Evolutionary conservation across 2,329 filamentous ascomycete species (phyloP).

Genomic region (Talaromyces atroroseus): DNA sequence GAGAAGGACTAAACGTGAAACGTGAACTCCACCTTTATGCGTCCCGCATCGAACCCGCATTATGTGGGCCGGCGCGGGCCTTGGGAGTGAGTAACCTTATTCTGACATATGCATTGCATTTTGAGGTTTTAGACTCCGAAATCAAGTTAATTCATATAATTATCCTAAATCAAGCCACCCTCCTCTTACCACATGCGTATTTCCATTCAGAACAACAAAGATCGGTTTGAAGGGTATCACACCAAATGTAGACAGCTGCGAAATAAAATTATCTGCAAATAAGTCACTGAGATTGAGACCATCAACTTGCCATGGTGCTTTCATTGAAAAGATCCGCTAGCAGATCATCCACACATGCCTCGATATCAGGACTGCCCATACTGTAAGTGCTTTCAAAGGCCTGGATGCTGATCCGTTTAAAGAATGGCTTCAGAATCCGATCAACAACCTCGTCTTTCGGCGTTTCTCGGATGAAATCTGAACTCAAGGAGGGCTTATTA

Average conservation of each 20-base stretch:
- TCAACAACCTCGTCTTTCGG: slow-evolving; percentile 61
- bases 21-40: no score
- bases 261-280: neutral
- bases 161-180: neutral
- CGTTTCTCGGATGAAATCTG: slow-evolving; percentile 48
- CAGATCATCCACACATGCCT: slow-evolving; percentile 58
- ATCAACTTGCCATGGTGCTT: slow-evolving; percentile 48
- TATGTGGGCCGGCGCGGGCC: no score
- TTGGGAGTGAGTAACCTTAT: neutral
- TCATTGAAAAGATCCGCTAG: slow-evolving; percentile 77
- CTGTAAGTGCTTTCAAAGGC: slow-evolving; percentile 90
- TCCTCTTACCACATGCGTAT: neutral
- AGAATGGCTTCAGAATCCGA: slow-evolving; percentile 78
- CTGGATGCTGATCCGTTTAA: slow-evolving; percentile 85
- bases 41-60: no score
- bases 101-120: neutral
- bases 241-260: neutral
- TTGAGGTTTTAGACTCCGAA: neutral
- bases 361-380: slow-evolving; percentile 65
- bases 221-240: neutral
- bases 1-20: neutral
- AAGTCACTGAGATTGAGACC: neutral
- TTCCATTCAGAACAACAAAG: neutral
- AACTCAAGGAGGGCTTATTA: slow-evolving; percentile 39
- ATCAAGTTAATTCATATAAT: neutral